Evolutionary conservation across 1,139 yeast genomes (phyloP).

Genomic region (Zhuliangozyma blackwelliae): DNA sequence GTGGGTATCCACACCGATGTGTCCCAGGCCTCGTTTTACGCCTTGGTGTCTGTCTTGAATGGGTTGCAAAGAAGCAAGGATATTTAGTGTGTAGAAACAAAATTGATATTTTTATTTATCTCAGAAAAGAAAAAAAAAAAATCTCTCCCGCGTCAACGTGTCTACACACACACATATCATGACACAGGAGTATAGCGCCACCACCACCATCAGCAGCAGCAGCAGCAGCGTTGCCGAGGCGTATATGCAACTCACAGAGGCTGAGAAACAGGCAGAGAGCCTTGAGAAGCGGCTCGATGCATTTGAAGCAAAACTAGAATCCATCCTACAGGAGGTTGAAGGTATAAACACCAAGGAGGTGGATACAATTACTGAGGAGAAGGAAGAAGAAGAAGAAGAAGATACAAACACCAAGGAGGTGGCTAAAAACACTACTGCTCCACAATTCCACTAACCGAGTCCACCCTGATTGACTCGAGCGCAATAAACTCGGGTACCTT

Average conservation of each 20-base stretch:
- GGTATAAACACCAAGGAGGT: constrained; percentile 7
- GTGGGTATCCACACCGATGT: constrained; percentile 93
- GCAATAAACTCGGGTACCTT: constrained; percentile 33
- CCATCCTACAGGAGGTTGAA: constrained; percentile 41
- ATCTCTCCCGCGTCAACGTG: background rate
- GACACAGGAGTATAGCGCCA: background rate
- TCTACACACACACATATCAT: background rate
- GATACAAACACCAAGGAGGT: background rate
- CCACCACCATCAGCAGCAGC: background rate
- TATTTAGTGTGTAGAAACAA: constrained; percentile 1
- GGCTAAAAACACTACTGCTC: background rate
- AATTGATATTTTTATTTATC: too few species aligned
- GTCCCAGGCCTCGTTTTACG: constrained; percentile 72
- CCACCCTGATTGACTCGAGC: background rate
- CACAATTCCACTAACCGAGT: constrained; percentile 7
- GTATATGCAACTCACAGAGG: constrained; percentile 38
- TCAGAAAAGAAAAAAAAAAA: background rate
- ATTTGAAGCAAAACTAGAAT: constrained; percentile 42
- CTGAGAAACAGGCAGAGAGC: constrained; percentile 39
- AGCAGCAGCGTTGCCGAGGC: constrained; percentile 28
- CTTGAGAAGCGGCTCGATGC: constrained; percentile 43
- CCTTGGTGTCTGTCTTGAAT: constrained; percentile 74
- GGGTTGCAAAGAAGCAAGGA: constrained; percentile 23
- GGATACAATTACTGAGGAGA: background rate
- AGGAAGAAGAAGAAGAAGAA: background rate